Base-by-base conservation (phyloP, 345 rosid species). In the Cardamine chenopodiifolia region DNA sequence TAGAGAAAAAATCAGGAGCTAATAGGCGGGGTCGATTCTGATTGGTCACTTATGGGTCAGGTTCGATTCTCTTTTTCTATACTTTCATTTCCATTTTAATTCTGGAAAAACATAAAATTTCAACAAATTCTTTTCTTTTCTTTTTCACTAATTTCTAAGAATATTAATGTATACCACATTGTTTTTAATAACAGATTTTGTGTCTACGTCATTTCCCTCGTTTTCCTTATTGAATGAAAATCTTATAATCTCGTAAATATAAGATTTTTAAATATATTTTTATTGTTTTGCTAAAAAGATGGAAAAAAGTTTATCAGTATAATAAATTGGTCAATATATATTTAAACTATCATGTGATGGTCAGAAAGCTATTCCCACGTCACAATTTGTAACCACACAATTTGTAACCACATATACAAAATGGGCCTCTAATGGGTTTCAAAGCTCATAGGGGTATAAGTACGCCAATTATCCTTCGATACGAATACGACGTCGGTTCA, bases 11-110 rank as follows among this genome's bases (percentile, higher is more conserved):
- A 76, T 87, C 83, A 62, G 42, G 66, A 74, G 74, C 8, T 80
- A 68, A 81, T 31, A 76, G 52, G 71, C 52, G 82, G 66, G 71
- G 83, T 39, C 32, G 77, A 34, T 73, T 85, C 69, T 89, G 85
- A 93, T 93, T 90, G 98, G 98, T 39, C 52, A 72, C 58, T 64
- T 31, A 50, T 31, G 92, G 91, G 77, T 87, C 82, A 87, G 93
- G 84, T 78, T 61, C 39, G 83, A 87, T 86, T 69, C 74, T 77
- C 85, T 58, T 63, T 50, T 62, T 20, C 13, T 20, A 7, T 31
- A 39, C 61, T 45, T 70, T 45, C 19, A 18, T 54, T 50, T 53
- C 13, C 8, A 26, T 29, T 61, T 59, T 48, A 7, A 11, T 34
- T 34, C 19, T 26, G n/a, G 11, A 6, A 4, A 14, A 50, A 49